A percentile compares a stretch with the other conserved stretches of the same genome.
Conservation (phyloP, 306 rosid genomes). For the Amphicarpaea edgeworthii region DNA sequence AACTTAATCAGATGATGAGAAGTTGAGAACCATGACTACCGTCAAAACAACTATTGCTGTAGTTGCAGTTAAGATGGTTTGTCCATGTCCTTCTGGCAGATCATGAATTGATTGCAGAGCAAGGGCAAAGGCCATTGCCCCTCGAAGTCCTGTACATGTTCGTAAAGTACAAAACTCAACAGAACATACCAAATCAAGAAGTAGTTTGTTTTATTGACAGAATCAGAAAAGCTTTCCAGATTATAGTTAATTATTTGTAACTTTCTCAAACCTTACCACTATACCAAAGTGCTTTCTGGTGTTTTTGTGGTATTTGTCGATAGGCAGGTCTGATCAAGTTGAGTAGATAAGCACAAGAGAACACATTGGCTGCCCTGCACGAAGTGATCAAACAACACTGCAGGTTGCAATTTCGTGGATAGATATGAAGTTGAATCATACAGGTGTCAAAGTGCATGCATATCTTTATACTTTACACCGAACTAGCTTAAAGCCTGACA, state of each 20-base stretch:
- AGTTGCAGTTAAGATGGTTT: constrained; percentile 84
- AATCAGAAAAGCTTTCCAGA: not conserved
- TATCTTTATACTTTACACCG: not conserved
- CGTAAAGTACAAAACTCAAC: constrained; percentile 17
- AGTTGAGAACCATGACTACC: constrained; percentile 54
- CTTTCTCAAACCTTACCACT: constrained; percentile 59
- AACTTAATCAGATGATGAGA: constrained; percentile 29
- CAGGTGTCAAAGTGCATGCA: not conserved
- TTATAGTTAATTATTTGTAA: constrained; percentile 18
- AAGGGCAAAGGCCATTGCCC: constrained; percentile 92
- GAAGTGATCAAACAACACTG: constrained; percentile 21
- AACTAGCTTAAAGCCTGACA: constrained; percentile 26
- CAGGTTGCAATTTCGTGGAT: not conserved
- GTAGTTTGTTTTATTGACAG: not conserved
- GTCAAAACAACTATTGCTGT: constrained; percentile 84
- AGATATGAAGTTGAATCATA: constrained; percentile 6
- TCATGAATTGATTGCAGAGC: constrained; percentile 85
- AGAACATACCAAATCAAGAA: constrained; percentile 1
- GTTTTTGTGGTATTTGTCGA: constrained; percentile 66
- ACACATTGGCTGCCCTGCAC: constrained; percentile 81
- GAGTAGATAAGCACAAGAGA: constrained; percentile 76
- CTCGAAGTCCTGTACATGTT: constrained; percentile 75
- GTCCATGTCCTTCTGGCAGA: constrained; percentile 91
- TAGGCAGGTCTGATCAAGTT: constrained; percentile 72
- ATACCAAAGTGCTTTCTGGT: constrained; percentile 87